These are phyloP conservation scores for Fomitopsis pinicola DNA, from an alignment of 1,284 basidiomycete genomes.

Conservation along the genomic window DNA sequence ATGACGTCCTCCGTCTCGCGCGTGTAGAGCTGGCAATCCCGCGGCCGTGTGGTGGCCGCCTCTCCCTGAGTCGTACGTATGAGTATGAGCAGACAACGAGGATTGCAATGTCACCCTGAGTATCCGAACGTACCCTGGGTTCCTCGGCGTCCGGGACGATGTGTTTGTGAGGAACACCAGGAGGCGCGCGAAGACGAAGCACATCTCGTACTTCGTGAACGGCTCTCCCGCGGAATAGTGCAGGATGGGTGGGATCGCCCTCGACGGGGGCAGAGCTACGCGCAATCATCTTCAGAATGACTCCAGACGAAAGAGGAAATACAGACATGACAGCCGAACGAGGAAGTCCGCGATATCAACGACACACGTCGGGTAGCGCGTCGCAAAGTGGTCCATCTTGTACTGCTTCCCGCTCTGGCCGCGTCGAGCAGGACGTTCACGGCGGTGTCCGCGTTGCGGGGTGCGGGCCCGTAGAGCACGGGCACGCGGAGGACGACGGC, in stretches of 20 bases:
- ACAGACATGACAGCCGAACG: slow-evolving; percentile 57
- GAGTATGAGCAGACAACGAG: neutral
- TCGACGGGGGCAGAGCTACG: slow-evolving; percentile 23
- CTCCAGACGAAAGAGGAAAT: neutral
- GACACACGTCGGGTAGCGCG: slow-evolving; percentile 77
- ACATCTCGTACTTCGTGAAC: slow-evolving; percentile 85
- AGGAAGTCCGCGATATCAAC: slow-evolving; percentile 75
- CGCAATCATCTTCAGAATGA: neutral
- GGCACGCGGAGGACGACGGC: slow-evolving; percentile 72
- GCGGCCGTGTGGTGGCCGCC: slow-evolving; percentile 64
- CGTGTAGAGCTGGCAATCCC: slow-evolving; percentile 68
- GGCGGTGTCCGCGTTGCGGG: slow-evolving; percentile 72
- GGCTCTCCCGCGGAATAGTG: slow-evolving; percentile 75
- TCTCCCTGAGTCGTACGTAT: slow-evolving; percentile 24
- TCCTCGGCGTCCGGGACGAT: slow-evolving; percentile 64
- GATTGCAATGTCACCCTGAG: neutral
- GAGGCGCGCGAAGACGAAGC: slow-evolving; percentile 66
- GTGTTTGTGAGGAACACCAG: slow-evolving; percentile 59
- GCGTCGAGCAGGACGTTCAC: slow-evolving; percentile 76
- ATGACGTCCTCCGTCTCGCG: slow-evolving; percentile 59
- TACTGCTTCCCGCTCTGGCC: slow-evolving; percentile 72
- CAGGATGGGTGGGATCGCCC: slow-evolving; percentile 55
- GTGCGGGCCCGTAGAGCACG: slow-evolving; percentile 74
- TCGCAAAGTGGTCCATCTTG: slow-evolving; percentile 86
- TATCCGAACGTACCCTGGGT: slow-evolving; percentile 36